A percentile compares a stretch with the other conserved stretches of the same genome.
phyloP scores from a whole-genome alignment of 2,329 filamentous ascomycete species.

The Clarireedia sp. region DNA sequence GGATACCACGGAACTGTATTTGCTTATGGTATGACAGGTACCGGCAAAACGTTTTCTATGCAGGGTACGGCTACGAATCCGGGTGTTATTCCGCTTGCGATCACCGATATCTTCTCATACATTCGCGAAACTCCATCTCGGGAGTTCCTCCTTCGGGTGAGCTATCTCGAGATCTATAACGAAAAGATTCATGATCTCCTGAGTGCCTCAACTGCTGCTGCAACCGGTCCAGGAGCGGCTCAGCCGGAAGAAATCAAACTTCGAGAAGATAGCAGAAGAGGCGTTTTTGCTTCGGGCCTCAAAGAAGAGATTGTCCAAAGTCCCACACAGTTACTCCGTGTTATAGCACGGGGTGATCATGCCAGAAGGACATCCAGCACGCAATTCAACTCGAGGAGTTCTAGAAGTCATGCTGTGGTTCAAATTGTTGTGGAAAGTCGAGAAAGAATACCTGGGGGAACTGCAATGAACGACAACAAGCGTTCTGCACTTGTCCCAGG shows the following conservation, averaged over 20 bases:
- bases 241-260: conserved; percentile 92
- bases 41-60: conserved; percentile 99
- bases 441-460: conserved; percentile 60
- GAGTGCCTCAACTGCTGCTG: conserved; percentile 57
- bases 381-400: conserved; percentile 94
- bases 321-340: conserved; percentile 85
- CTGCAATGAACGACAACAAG: conserved; percentile 48
- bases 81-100: conserved; percentile 92
- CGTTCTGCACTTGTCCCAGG: conserved; percentile 67
- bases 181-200: conserved; percentile 93
- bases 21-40: conserved; percentile 98
- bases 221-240: conserved; percentile 42
- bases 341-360: conserved; percentile 90
- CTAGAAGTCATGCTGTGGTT: conserved; percentile 94
- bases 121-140: conserved; percentile 93
- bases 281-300: conserved; percentile 89
- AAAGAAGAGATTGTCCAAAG: conserved; percentile 99
- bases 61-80: conserved; percentile 93
- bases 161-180: conserved; percentile 98
- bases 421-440: conserved; percentile 97
- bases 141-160: conserved; percentile 90
- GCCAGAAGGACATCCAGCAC: conserved; percentile 86
- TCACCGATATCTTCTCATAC: conserved; percentile 98
- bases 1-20: conserved; percentile 98
- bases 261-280: conserved; percentile 89